Evolutionary conservation across 1,284 basidiomycete genomes (phyloP).

Genomic region (Coniophora puteana): DNA sequence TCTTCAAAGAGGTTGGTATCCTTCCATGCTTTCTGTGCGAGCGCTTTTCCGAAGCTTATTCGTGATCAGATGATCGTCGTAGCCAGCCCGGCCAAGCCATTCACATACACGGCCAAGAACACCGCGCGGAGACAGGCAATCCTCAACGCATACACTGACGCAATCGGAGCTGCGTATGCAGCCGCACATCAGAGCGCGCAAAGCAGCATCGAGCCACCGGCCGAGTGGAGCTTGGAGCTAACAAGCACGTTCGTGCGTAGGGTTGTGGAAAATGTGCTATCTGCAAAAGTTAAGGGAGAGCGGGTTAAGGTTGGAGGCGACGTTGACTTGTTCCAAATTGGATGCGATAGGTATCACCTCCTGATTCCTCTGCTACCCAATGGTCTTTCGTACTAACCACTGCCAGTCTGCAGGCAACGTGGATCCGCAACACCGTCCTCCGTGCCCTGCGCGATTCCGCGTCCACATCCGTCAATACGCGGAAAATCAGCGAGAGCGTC

Average conservation of each 20-base stretch:
- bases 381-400: not conserved
- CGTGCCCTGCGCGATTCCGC: slow-evolving; percentile 19
- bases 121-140: slow-evolving; percentile 25
- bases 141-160: slow-evolving; percentile 24
- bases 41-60: not conserved
- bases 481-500: slow-evolving; percentile 17
- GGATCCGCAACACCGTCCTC: slow-evolving; percentile 35
- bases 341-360: slow-evolving; percentile 38
- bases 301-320: slow-evolving; percentile 25
- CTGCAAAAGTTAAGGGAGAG: too few relatives aligned
- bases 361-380: not conserved
- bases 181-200: slow-evolving; percentile 20
- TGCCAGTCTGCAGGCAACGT: slow-evolving; percentile 36
- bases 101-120: slow-evolving; percentile 27
- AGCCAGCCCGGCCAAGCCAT: slow-evolving; percentile 23
- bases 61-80: slow-evolving; percentile 33
- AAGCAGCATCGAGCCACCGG: slow-evolving; percentile 19
- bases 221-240: slow-evolving; percentile 16
- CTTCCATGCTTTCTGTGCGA: slow-evolving; percentile 1
- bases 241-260: slow-evolving; percentile 25
- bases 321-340: slow-evolving; percentile 39
- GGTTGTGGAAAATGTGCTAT: slow-evolving; percentile 26
- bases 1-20: slow-evolving; percentile 29
- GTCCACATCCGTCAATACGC: slow-evolving; percentile 2
- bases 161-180: slow-evolving; percentile 28